Percentiles rank a stretch among this genome's conserved stretches.
phyloP scores from a whole-genome alignment of 106 monocot species.

The Posidonia australis region DNA sequence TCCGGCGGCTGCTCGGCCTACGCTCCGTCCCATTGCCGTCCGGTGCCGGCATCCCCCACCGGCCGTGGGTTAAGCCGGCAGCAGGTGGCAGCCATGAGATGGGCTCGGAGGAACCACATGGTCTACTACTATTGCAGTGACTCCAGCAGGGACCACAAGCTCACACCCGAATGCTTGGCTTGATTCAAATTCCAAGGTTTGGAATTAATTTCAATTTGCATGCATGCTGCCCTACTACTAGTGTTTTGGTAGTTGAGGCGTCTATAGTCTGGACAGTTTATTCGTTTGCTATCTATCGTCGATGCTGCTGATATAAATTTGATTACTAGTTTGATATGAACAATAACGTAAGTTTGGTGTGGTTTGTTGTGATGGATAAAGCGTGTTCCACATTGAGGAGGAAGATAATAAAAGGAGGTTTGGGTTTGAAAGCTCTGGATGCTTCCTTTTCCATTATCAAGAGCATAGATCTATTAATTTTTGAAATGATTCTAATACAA shows the following conservation, averaged over 20 bases:
- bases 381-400: too few relatives aligned
- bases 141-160: constrained; percentile 46
- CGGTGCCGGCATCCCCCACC: constrained; percentile 29
- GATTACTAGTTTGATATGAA: background rate
- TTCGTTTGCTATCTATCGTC: background rate
- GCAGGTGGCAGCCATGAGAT: constrained; percentile 49
- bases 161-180: constrained; percentile 59
- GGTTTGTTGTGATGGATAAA: too few relatives aligned
- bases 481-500: too few relatives aligned
- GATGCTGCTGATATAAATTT: background rate
- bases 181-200: background rate
- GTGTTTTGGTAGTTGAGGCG: constrained; percentile 1
- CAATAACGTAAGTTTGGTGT: too few relatives aligned
- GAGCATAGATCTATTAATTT: too few relatives aligned
- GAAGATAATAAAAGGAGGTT: too few relatives aligned
- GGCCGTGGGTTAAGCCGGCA: constrained; percentile 39
- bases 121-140: constrained; percentile 77
- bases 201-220: background rate
- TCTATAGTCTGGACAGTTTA: background rate
- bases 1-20: constrained; percentile 40
- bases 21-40: constrained; percentile 28
- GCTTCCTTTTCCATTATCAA: too few relatives aligned
- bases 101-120: constrained; percentile 62
- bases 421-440: too few relatives aligned
- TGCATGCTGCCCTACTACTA: background rate